phyloP scores from a whole-genome alignment of 2,329 filamentous ascomycete species.

The Triangularia setosa region DNA sequence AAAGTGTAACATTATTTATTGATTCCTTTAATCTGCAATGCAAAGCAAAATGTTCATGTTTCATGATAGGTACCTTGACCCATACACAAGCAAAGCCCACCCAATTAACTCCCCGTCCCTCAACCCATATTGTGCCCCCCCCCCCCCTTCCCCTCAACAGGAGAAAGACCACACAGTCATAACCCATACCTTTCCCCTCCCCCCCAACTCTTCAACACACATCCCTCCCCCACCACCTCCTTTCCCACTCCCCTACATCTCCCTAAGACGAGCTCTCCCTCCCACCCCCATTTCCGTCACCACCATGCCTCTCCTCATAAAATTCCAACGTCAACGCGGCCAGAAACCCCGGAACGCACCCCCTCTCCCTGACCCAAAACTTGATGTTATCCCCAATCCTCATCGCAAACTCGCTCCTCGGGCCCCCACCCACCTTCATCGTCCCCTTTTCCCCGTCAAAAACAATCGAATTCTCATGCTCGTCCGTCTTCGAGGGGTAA shows the following conservation, averaged over 20 bases:
- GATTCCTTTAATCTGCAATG: too few species aligned
- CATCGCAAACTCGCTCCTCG: conserved; percentile 77
- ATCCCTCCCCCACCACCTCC: not conserved
- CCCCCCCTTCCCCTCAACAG: too few species aligned
- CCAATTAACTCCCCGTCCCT: too few species aligned
- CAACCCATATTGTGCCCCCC: too few species aligned
- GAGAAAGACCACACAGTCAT: too few species aligned
- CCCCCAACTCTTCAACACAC: not conserved
- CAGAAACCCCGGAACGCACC: conserved; percentile 89
- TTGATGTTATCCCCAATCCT: conserved; percentile 83
- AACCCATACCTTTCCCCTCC: not conserved
- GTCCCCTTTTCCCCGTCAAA: conserved; percentile 93
- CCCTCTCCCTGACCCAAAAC: conserved; percentile 93
- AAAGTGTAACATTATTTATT: too few species aligned
- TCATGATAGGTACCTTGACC: too few species aligned
- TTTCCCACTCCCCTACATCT: not conserved
- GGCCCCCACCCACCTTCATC: conserved; percentile 95
- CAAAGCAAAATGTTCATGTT: too few species aligned
- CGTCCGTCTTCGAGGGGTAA: conserved; percentile 64
- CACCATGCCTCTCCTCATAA: conserved; percentile 60
- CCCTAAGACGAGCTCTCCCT: not conserved
- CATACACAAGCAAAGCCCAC: too few species aligned
- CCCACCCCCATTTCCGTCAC: not conserved
- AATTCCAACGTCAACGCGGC: conserved; percentile 91
- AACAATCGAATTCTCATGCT: conserved; percentile 70